Evolutionary conservation across 352 stramenopile genomes (phyloP), one percentile per base, ranked within the genome.

Genomic region (Peronospora destructor): DNA sequence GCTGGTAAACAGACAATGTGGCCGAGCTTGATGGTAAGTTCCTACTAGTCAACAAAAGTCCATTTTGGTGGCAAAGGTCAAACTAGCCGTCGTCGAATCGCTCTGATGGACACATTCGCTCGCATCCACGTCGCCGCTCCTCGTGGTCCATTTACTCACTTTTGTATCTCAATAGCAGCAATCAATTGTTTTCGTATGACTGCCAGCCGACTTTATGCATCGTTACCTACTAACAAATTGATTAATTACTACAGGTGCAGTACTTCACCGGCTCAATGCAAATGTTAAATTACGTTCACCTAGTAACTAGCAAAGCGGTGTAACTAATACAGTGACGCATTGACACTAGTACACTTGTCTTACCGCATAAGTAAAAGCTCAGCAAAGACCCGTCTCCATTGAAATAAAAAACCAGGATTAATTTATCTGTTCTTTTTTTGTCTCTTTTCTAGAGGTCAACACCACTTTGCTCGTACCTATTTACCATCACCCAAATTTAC

Each of bases 131-230:
- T 50, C 40, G 32, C 51, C 21, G 26, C 26, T 29, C 47, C 53
- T 51, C 46, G 50, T 61, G 47, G 39, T 42, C 19, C 3, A 28
- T n/a, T 28, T 6, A 21, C 14, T 30, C 45, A 60, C 45, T 45
- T 60, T 29, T 16, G 47, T n/a, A 55, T 4, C 38, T 53, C 44
- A 43, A 41, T 62, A 34, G 26, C 19, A 32, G 21, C 14, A 35
- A 34, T 25, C 39, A 59, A 58, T 30, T 30, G 19, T 21, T 30
- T 36, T 10, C 9, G 26, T 11, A 3, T 36, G 42, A 17, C 38
- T 11, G 37, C 50, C 53, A 60, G 37, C 45, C 37, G 52, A 54
- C 29, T 43, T 51, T 13, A 14, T 4, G 41, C 28, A 12, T 12
- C 28, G 3, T 12, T 32, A 12, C 23, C 4, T 26, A 26, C 3